Evolutionary conservation across 1,284 basidiomycete genomes (phyloP), one percentile per base, ranked within the genome.

Genomic region (Inonotus hispidus): DNA sequence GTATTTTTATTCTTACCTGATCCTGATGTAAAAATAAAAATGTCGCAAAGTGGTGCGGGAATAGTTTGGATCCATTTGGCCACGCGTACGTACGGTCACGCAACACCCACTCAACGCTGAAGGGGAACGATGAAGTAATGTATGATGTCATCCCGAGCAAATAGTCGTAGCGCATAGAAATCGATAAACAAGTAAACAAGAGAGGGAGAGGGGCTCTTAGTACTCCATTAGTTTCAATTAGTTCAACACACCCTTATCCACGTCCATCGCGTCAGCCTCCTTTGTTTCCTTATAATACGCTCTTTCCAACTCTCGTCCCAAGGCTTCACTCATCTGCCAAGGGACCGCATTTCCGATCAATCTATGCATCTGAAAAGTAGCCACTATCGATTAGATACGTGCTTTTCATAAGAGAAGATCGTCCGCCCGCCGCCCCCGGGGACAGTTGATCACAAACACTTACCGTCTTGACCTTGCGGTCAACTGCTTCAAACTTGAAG

Each of bases 331-430:
- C 13, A 91, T 71, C 3, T 76, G 85, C 75, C 83, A 80, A 0
- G 88, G 82, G 1, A 90, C 86, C 0, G 87, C 87, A 65, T 91
- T 91, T 16, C 88, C 88, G 63, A 91, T 90, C 65, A 88, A 86
- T 38, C 85, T 77, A 64, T 88, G 87, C 76, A 90, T 85, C 87
- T 89, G 64, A 23, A 58, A 53, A 54, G 49, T 27, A 19, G n/a
- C 46, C 19, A 32, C 32, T 32, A 32, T 32, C 32, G 32, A 32
- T 32, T 32, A 32, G 32, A 3, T 32, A 32, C 8, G 32, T 32
- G n/a, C 14, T 14, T 52, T 0, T 2, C 54, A 19, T n/a, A n/a
- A n/a, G n/a, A n/a, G n/a, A n/a, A n/a, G n/a, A n/a, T n/a, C n/a
- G n/a, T n/a, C n/a, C n/a, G n/a, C n/a, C n/a, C n/a, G n/a, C n/a